These are phyloP conservation scores for Taiwanofungus camphoratus DNA, from an alignment of 1,284 basidiomycete genomes.

Conservation along the genomic window DNA sequence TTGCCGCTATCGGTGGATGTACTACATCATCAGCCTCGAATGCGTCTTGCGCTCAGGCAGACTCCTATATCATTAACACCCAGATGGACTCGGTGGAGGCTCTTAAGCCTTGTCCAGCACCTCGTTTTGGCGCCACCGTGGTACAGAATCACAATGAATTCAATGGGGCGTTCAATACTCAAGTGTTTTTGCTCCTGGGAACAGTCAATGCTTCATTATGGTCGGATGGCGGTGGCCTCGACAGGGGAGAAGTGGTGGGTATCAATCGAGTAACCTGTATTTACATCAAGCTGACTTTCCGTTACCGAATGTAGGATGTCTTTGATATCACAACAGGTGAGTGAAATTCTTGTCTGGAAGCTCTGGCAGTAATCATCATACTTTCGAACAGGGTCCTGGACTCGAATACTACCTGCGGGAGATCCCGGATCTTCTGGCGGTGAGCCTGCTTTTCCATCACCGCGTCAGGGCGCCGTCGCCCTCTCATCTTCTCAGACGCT, in stretches of 20 bases:
- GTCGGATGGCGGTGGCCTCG: conserved; percentile 55
- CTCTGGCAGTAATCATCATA: neutral
- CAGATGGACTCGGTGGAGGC: conserved; percentile 30
- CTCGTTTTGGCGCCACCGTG: conserved; percentile 55
- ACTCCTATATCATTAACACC: conserved; percentile 50
- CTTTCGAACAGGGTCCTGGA: conserved; percentile 52
- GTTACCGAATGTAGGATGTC: conserved; percentile 58
- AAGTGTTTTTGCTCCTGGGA: conserved; percentile 65
- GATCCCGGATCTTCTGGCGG: conserved; percentile 48
- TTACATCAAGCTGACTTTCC: neutral
- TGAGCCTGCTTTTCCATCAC: conserved; percentile 47
- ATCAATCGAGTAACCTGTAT: conserved; percentile 7
- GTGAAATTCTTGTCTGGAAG: neutral
- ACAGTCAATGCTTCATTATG: conserved; percentile 56
- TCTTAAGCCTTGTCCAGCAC: conserved; percentile 57
- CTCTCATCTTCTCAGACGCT: conserved; percentile 48
- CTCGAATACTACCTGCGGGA: conserved; percentile 64
- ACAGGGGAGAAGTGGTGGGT: conserved; percentile 66
- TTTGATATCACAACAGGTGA: conserved; percentile 44
- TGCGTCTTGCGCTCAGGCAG: conserved; percentile 48
- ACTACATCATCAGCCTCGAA: conserved; percentile 29
- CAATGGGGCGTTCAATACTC: conserved; percentile 51
- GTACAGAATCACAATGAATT: conserved; percentile 54
- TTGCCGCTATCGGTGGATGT: conserved; percentile 62
- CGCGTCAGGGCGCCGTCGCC: conserved; percentile 66